Base-by-base conservation (phyloP, 139 green algal species). In the Limnomonas spitsbergensis region DNA sequence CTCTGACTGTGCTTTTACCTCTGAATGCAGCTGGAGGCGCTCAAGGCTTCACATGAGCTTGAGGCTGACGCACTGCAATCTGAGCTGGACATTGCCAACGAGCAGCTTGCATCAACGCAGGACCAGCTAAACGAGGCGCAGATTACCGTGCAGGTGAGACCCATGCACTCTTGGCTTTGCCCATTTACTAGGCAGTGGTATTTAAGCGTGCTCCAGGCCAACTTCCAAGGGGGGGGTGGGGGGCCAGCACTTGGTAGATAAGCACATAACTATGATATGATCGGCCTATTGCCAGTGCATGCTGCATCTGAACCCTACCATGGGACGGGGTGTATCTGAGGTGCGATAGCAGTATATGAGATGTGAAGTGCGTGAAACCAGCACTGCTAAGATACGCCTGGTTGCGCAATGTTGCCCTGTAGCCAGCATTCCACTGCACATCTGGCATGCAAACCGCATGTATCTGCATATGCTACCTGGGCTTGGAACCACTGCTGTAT, bases 1-100 rank as follows among this genome's bases (percentile, higher is more conserved):
- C n/a, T n/a, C n/a, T n/a, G n/a, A n/a, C n/a, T n/a, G n/a, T n/a
- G n/a, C n/a, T n/a, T n/a, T n/a, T n/a, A n/a, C n/a, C n/a, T 31
- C 34, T 75, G 35, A 3, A 35, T 52, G 32, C 68, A 75, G 68
- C 4, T 75, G n/a, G 36, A 75, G 34, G 20, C 40, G 68, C 68
- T 53, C 7, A 75, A 75, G 34, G 36, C 9, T 4, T 34, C 53
- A 24, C 72, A 77, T 39, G 72, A 77, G 14, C 39, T 67, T n/a
- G 81, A 87, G 74, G 6, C 82, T 52, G 73, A 81, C 26, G 40
- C 69, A 0, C 40, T 87, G 53, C 66, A 89, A 70, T 38, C 80
- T 24, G 79, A 90, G 78, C 75, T 85, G 42, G 69, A 80, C 6
- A 38, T n/a, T 34, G 66, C 75, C 4, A 79, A 85, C 24, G 32